Conservation (phyloP, 257 asterid genomes). For the Solanum chmielewskii region DNA sequence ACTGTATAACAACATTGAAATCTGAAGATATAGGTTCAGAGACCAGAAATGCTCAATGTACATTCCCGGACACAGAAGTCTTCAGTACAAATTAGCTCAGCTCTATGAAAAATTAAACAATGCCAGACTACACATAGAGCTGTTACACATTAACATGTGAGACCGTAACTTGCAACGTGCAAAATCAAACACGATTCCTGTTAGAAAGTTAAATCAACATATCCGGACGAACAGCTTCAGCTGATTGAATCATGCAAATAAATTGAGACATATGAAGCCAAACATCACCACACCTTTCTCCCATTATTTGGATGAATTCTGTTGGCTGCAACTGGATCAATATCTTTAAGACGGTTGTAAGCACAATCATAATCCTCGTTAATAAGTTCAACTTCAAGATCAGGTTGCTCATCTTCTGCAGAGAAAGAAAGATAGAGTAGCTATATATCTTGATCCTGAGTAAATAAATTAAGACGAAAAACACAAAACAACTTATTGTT, state of each 20-base stretch:
- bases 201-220: not conserved
- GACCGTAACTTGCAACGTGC: not conserved
- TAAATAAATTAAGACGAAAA: not conserved
- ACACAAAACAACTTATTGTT: not conserved
- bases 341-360: constrained; percentile 44
- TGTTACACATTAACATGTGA: not conserved
- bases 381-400: constrained; percentile 19
- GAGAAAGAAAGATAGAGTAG: constrained; percentile 3
- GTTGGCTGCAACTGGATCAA: constrained; percentile 80
- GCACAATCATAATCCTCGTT: constrained; percentile 20
- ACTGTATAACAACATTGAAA: not conserved
- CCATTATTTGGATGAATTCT: constrained; percentile 88
- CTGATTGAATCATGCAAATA: not conserved
- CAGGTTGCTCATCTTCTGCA: constrained; percentile 34
- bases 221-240: not conserved
- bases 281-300: constrained; percentile 52
- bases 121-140: not conserved
- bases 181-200: not conserved
- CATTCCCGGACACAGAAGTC: not conserved
- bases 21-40: not conserved
- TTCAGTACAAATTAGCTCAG: not conserved
- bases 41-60: not conserved
- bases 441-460: not conserved
- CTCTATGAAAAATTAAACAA: not conserved
- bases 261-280: not conserved